Evolutionary conservation across 1,284 basidiomycete genomes (phyloP), one percentile per base, ranked within the genome.

Genomic region (Cystobasidiaceae sp.): DNA sequence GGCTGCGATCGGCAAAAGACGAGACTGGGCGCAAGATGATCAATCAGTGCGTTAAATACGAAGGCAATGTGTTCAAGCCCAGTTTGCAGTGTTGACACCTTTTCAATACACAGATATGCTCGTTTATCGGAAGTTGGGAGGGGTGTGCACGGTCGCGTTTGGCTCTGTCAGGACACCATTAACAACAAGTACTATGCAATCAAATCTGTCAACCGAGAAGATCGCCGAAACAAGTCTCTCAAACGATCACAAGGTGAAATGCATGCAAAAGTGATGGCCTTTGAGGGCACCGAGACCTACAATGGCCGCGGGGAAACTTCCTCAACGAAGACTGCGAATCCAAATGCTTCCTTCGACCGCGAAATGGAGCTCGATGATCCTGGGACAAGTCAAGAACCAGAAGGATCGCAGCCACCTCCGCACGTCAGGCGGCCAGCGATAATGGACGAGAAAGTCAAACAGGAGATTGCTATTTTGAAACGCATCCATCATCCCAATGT

Each of bases 401-500:
- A 8, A 41, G 54, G 54, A 56, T n/a, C n/a, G n/a, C n/a, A n/a
- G n/a, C n/a, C n/a, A n/a, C n/a, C n/a, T n/a, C 13, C 4, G 7
- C n/a, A 37, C 28, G 19, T n/a, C 17, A 52, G 37, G 28, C 11
- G 50, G 8, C 32, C 37, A 19, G 56, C 45, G 25, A 51, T 84
- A 39, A 88, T 87, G 49, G 89, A 91, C 74, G 82, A 85, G 71
- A 89, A 89, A 79, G 88, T 92, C 71, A 82, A 84, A 72, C 85
- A 86, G 73, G 93, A 98, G 78, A 97, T 98, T 69, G 94, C 93
- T 4, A 94, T 98, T 76, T 93, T 98, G 88, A 97, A 97, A 80
- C 93, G 96, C 75, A 74, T 73, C 74, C 81, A 86, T 67, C 93
- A 98, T 76, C 86, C 88, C 0, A 88, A 98, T 75, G 87, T 98